These are phyloP conservation scores for Oryza glaberrima DNA, from an alignment of 176 grass and related monocot genomes.

Conservation along the genomic window DNA sequence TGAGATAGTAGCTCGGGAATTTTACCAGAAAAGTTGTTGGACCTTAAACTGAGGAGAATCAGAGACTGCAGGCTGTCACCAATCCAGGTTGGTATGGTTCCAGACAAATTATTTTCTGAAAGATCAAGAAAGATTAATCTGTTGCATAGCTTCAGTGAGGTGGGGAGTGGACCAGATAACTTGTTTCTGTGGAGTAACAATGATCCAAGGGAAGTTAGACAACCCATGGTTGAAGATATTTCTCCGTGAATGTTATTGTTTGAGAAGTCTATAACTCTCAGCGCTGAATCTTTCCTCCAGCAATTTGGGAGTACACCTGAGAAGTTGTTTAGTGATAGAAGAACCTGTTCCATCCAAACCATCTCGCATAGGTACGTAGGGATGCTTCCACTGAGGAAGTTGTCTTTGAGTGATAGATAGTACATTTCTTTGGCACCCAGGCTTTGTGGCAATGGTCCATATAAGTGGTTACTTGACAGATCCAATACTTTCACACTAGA, in stretches of 20 bases:
- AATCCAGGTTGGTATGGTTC: constrained; percentile 35
- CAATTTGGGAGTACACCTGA: constrained; percentile 3
- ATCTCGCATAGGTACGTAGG: not conserved
- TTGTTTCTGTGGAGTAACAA: not conserved
- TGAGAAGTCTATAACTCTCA: not conserved
- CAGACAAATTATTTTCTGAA: constrained; percentile 16
- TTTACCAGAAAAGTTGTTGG: constrained; percentile 8
- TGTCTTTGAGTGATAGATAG: not conserved
- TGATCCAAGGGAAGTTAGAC: not conserved
- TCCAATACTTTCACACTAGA: not conserved
- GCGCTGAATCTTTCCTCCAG: not conserved
- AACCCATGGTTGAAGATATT: constrained; percentile 37
- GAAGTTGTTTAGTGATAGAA: not conserved
- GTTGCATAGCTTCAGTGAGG: constrained; percentile 20
- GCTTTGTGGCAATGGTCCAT: constrained; percentile 13
- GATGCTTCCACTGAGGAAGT: not conserved
- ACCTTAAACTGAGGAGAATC: not conserved
- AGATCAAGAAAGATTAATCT: not conserved
- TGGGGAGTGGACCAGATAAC: constrained; percentile 14
- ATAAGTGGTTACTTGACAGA: not conserved
- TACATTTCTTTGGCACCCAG: not conserved
- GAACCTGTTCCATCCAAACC: constrained; percentile 3
- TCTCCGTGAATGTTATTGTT: constrained; percentile 21
- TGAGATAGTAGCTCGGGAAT: constrained; percentile 9
- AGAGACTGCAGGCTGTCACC: not conserved